These are phyloP conservation scores for Smittium mucronatum DNA, from an alignment of 371 early-diverging fungal genomes.

Conservation along the genomic window DNA sequence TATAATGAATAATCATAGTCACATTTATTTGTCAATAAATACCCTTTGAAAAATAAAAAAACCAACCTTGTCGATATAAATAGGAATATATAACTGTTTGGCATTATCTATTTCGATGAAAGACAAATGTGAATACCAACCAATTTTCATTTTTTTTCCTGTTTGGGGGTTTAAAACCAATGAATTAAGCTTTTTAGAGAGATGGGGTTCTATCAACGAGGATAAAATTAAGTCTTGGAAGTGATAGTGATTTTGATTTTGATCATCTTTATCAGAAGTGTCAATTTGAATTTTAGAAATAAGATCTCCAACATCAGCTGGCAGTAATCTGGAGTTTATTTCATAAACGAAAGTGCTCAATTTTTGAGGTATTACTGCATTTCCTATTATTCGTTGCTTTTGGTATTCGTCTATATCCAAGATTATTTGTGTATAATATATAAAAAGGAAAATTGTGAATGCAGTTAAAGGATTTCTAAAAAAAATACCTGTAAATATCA, in stretches of 20 bases:
- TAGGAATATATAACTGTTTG: not conserved
- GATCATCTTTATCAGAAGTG: not conserved
- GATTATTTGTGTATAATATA: not conserved
- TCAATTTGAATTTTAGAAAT: not conserved
- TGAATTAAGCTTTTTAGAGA: not conserved
- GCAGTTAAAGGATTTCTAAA: too few species aligned
- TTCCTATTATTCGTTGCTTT: not conserved
- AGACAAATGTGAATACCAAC: not conserved
- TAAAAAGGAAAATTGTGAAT: not conserved
- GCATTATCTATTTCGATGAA: not conserved
- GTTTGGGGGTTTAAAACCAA: not conserved
- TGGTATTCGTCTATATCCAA: conserved; percentile 5
- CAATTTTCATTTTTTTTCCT: too few species aligned
- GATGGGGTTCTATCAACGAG: not conserved
- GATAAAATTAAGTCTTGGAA: not conserved
- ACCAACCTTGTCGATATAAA: not conserved
- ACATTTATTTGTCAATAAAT: too few species aligned
- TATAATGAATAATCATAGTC: not conserved
- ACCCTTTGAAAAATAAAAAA: not conserved
- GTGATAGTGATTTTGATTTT: not conserved
- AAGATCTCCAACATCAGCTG: not conserved
- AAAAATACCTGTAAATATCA: conserved; percentile 10
- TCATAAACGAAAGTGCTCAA: not conserved
- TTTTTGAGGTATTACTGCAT: conserved; percentile 1
- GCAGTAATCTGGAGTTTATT: not conserved